Base-by-base conservation (phyloP, 805 yeast genomes). In the Middelhovenomyces tepae region DNA sequence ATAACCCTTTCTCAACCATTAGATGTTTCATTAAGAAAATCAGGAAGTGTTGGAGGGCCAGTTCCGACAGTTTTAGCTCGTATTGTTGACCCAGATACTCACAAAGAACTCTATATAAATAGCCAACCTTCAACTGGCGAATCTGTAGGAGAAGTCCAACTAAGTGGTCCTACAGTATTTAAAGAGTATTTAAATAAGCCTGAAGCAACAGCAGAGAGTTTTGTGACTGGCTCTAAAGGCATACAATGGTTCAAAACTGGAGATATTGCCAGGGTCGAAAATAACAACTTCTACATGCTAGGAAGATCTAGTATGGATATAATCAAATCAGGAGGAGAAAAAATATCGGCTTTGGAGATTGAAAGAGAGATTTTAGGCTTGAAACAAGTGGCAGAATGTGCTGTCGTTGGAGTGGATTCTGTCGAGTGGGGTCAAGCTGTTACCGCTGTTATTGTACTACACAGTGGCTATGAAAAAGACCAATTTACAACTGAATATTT, bases 101-200 rank as follows among this genome's bases (percentile, higher is more conserved):
- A 27, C 9, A 39, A 23, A 16, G 47, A 39, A 8, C 27, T 39
- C 21, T 47, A 42, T 22, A 36, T 44, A 22, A 33, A 31, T 20
- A 37, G 37, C 8, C 39, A 22, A 7, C 36, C 44, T n/a, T 9
- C 33, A 32, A 32, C 25, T 5, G 42, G 15, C 16, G 45, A 35
- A 16, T 32, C 37, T 16, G 27, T 58, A 13, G 78, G 78, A n/a
- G 80, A 73, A 43, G 49, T 73, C 27, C 56, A 67, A 44, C 48
- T 73, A 11, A 47, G 71, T 15, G 79, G 80, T 1, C 69, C 74
- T 2, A 75, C 71, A 37, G 58, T 72, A n/a, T 72, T 73, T 48
- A 38, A 48, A 26, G 63, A 64, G 13, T 73, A 73, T 51, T 73
- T 54, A 55, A 61, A 68, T 32, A 62, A 68, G 40, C 56, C 57